Evolutionary conservation across 2,329 filamentous ascomycete genomes (phyloP).

Genomic region (Cordyceps fumosorosea): DNA sequence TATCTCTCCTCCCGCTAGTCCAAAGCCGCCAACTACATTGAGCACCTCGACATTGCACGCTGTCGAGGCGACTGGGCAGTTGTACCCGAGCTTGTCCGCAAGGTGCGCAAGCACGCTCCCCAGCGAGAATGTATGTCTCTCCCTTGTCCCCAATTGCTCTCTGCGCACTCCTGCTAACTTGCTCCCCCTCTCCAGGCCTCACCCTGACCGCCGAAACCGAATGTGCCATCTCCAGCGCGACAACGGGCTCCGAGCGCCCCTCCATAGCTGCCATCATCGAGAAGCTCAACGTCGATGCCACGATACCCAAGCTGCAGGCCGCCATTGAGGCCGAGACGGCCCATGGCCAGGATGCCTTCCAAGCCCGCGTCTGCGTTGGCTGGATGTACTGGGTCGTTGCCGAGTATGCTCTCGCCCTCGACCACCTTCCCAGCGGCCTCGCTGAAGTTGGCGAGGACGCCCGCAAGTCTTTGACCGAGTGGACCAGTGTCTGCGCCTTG

Average conservation of each 20-base stretch:
- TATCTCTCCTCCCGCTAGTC: slow-evolving; percentile 29
- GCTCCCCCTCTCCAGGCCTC: slow-evolving; percentile 45
- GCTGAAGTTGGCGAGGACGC: slow-evolving; percentile 47
- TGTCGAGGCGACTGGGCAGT: slow-evolving; percentile 83
- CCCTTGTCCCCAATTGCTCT: neutral
- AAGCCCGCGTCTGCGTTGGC: slow-evolving; percentile 75
- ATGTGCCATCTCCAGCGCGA: slow-evolving; percentile 53
- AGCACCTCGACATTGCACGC: slow-evolving; percentile 75
- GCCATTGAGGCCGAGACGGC: slow-evolving; percentile 53
- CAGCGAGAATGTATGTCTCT: slow-evolving; percentile 66
- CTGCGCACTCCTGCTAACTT: slow-evolving; percentile 7
- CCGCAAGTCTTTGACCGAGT: slow-evolving; percentile 55
- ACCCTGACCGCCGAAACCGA: slow-evolving; percentile 65
- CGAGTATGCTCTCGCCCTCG: slow-evolving; percentile 57
- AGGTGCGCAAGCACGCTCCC: slow-evolving; percentile 89
- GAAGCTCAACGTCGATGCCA: slow-evolving; percentile 38
- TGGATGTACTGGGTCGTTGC: slow-evolving; percentile 78
- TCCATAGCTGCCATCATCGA: slow-evolving; percentile 35
- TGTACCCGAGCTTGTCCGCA: slow-evolving; percentile 82
- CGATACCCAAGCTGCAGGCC: slow-evolving; percentile 44
- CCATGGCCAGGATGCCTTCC: slow-evolving; percentile 56
- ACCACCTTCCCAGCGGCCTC: slow-evolving; percentile 57
- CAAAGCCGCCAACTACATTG: slow-evolving; percentile 79
- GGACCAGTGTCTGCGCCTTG: slow-evolving; percentile 75
- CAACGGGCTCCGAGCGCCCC: slow-evolving; percentile 32